These are phyloP conservation scores for Lotmaria passim DNA, from an alignment of 208 protist genomes.

Conservation along the genomic window DNA sequence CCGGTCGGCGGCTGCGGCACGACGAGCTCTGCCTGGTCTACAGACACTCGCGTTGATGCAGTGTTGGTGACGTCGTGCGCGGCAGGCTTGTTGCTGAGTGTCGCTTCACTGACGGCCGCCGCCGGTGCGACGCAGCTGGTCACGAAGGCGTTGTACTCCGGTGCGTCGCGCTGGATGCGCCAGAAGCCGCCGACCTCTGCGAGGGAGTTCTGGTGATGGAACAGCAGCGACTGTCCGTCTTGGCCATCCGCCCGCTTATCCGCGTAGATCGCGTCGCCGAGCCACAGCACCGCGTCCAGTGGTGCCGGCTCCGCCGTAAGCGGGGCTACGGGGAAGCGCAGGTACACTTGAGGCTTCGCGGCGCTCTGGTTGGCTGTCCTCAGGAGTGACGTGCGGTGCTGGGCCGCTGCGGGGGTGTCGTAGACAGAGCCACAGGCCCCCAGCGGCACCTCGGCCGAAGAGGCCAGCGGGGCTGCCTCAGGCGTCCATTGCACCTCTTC, in stretches of 20 bases:
- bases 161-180: conserved; percentile 50
- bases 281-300: conserved; percentile 77
- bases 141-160: conserved; percentile 71
- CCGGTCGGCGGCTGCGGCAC: conserved; percentile 4
- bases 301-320: conserved; percentile 10
- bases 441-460: conserved; percentile 19
- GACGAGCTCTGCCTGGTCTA: too few species aligned
- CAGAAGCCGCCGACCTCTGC: conserved; percentile 62
- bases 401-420: conserved; percentile 15
- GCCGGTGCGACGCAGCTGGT: conserved; percentile 42
- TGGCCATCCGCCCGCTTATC: conserved; percentile 54
- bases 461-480: conserved; percentile 2
- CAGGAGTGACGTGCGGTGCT: conserved; percentile 6
- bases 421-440: conserved; percentile 35
- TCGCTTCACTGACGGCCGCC: background rate
- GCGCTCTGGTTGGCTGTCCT: background rate
- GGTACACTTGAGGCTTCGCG: background rate
- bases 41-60: too few species aligned
- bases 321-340: conserved; percentile 10
- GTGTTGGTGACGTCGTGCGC: too few species aligned
- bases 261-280: conserved; percentile 87
- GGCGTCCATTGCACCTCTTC: conserved; percentile 9
- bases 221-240: conserved; percentile 30
- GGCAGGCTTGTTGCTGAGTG: background rate
- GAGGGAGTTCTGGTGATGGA: conserved; percentile 37